Percentiles rank a stretch among this genome's conserved stretches.
Evolutionary conservation across 169 alveolate species (phyloP).

Genomic region (Plasmodium cynomolgi): DNA sequence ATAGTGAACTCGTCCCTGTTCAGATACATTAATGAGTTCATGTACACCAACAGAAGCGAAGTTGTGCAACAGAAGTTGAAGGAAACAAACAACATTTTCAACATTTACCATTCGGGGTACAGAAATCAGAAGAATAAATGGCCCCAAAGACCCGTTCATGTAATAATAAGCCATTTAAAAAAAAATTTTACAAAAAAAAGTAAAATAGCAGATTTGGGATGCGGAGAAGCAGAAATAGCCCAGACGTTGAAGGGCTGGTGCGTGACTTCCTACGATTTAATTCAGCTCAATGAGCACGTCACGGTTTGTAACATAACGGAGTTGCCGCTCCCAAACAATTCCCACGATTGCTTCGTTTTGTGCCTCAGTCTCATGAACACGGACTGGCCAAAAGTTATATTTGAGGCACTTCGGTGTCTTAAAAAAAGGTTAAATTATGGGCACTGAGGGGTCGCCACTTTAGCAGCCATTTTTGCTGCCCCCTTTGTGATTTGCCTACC

Average conservation of each 20-base stretch:
- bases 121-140: conserved; percentile 78
- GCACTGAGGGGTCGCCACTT: not conserved
- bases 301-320: conserved; percentile 57
- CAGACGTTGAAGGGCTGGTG: conserved; percentile 41
- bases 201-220: conserved; percentile 85
- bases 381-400: conserved; percentile 71
- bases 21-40: conserved; percentile 58
- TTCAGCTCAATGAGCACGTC: conserved; percentile 45
- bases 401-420: conserved; percentile 51
- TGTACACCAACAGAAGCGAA: conserved; percentile 54
- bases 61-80: conserved; percentile 35
- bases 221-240: conserved; percentile 86
- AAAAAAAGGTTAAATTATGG: conserved; percentile 25
- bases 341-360: conserved; percentile 42
- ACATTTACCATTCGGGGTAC: conserved; percentile 81
- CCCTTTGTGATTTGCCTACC: not conserved
- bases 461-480: not conserved
- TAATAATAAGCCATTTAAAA: conserved; percentile 75
- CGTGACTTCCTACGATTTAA: conserved; percentile 39
- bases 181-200: conserved; percentile 4
- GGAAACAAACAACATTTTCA: conserved; percentile 57
- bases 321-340: conserved; percentile 16
- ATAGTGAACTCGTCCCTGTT: conserved; percentile 58
- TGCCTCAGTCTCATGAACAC: conserved; percentile 63
- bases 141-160: conserved; percentile 81